Evolutionary conservation across 1,139 yeast species (phyloP), one percentile per base, ranked within the genome.

Genomic region (Starmera stellimalicola): DNA sequence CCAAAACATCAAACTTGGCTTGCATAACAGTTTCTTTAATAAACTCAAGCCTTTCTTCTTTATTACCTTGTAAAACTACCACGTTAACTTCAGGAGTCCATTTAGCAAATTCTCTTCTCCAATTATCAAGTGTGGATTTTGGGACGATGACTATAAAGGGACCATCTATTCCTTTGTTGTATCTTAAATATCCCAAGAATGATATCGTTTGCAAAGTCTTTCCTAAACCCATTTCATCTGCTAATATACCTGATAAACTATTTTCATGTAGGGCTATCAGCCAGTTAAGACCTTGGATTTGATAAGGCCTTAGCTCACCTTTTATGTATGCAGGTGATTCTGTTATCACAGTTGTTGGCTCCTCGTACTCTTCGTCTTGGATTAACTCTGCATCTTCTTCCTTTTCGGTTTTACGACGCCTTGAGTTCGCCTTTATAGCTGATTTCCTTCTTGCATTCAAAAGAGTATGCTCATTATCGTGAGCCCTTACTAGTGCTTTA

Each of bases 171-270:
- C 76, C 72, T 44, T 77, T 77, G 38, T 79, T 66, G 50, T 83
- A 84, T 43, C 96, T 67, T 38, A 91, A 63, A 54, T 84, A 87
- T 1, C 95, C 97, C 36, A 91, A 62, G 48, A 91, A 88, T 3
- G 96, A 73, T 39, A 91, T 85, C 0, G 96, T 85, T 55, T 91
- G 98, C 38, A 91, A 65, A 2, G 97, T 91, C 54, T 91, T 91
- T 38, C 97, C 97, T 37, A 91, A 68, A 1, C 98, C 98, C 97
- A 91, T 91, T 57, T 91, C 98, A 59, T 91, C 98, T 7, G 98
- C 98, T 39, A 91, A 66, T 34, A 91, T 88, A 30, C 97, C 97
- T 1, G 93, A 77, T 32, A 87, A 64, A 44, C 79, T 73, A 58
- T 87, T 87, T 42, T 80, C 87, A 52, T 82, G 79, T 36, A 88